Base-by-base conservation (phyloP, 2,329 filamentous ascomycete genomes). In the Colletotrichum kahawae region DNA sequence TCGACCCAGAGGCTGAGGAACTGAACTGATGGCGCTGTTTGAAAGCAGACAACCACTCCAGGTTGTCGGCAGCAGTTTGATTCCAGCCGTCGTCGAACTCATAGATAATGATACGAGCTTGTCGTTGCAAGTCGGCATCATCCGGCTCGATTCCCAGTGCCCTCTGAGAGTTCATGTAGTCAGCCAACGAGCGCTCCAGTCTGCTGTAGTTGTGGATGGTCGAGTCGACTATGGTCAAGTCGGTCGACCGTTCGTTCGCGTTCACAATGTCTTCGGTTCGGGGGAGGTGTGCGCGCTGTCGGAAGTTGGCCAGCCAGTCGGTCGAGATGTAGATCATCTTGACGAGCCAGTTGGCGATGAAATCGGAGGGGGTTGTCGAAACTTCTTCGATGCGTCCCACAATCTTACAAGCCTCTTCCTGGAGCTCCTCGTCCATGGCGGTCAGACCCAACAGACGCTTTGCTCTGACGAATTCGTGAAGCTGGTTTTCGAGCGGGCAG, bases 11-110 rank as follows among this genome's bases (percentile, higher is more conserved):
- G 7, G 66, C 71, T 21, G 48, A 16, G 21, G 48, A 27, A 21
- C 31, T 24, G 43, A 57, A 29, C 63, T 71, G 71, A 56, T 91
- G 87, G 65, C 89, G 85, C 54, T 84, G 81, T 74, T 86, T 89
- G 82, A 93, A 93, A 14, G 85, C 82, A 5, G 83, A 80, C 2
- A 93, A 83, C 88, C 90, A 92, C 5, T 85, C 81, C 4, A 83
- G 77, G 75, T 91, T 90, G 77, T 93, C 91, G 4, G 90, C 89
- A 1, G 88, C 88, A 2, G 91, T 93, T 78, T 92, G 91, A 77
- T 92, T 92, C 90, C 91, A 92, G 12, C 87, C 88, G 77, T 93
- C 91, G 67, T 92, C 90, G 73, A 87, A 88, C 62, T 91, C 90
- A 81, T 91, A 92, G 27, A 93, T 90, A 78, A 92, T 91, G 67